Conservation (phyloP, 352 stramenopile species). For the Phytophthora sp. region DNA sequence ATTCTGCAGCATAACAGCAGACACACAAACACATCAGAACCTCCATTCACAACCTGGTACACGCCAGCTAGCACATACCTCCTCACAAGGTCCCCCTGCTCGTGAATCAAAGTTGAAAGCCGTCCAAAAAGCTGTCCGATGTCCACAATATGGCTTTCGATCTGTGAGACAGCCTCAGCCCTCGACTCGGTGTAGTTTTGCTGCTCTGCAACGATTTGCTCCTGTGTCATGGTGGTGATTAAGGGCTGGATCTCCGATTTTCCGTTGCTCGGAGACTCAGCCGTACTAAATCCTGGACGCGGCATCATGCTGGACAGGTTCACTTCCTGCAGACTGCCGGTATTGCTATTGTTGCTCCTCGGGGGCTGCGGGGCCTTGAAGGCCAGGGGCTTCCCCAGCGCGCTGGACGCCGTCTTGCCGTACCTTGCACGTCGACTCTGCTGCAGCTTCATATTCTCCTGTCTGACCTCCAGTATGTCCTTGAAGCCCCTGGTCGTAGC, state of each 20-base stretch:
- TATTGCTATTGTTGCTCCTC: constrained; percentile 42
- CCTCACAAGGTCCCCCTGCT: constrained; percentile 82
- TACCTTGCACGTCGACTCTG: constrained; percentile 81
- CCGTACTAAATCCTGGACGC: constrained; percentile 44
- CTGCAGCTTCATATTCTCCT: constrained; percentile 89
- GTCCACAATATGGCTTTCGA: constrained; percentile 89
- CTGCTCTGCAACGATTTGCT: constrained; percentile 78
- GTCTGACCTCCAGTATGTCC: constrained; percentile 84
- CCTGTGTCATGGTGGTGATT: constrained; percentile 75
- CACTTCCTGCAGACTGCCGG: constrained; percentile 38
- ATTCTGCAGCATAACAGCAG: constrained; percentile 54
- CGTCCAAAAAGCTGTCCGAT: constrained; percentile 85
- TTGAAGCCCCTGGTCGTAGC: constrained; percentile 83
- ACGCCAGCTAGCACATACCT: constrained; percentile 43
- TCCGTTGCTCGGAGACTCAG: constrained; percentile 30
- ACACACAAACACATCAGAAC: constrained; percentile 18
- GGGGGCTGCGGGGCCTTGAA: constrained; percentile 57
- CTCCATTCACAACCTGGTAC: not conserved
- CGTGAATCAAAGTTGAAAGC: constrained; percentile 81
- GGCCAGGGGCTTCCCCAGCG: constrained; percentile 75
- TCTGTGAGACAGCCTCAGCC: constrained; percentile 80
- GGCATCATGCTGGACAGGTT: constrained; percentile 63
- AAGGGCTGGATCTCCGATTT: constrained; percentile 66
- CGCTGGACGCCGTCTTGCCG: constrained; percentile 72
- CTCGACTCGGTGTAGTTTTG: constrained; percentile 81